These are phyloP conservation scores for Stachybotrys chlorohalonatus DNA, from an alignment of 2,329 filamentous ascomycete genomes.

Conservation along the genomic window DNA sequence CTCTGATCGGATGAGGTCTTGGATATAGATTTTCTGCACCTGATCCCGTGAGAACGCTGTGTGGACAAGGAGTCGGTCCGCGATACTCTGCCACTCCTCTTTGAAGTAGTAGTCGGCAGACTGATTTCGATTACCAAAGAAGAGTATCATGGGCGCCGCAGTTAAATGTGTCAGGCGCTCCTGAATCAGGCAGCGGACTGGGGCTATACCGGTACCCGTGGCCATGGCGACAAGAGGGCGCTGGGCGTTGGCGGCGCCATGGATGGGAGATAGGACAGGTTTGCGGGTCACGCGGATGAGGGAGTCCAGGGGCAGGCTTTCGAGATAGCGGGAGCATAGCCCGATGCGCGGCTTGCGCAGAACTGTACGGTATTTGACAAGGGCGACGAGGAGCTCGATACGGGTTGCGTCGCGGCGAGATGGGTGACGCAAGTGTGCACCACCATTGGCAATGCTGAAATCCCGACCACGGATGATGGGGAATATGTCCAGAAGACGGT, in stretches of 20 bases:
- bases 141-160: slow-evolving; percentile 45
- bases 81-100: slow-evolving; percentile 55
- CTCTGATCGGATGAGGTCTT: slow-evolving; percentile 41
- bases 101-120: slow-evolving; percentile 73
- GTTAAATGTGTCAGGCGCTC: slow-evolving; percentile 43
- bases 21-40: slow-evolving; percentile 44
- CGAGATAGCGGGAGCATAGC: slow-evolving; percentile 82
- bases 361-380: slow-evolving; percentile 86
- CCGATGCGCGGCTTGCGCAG: slow-evolving; percentile 77
- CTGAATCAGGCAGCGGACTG: slow-evolving; percentile 71
- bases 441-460: slow-evolving; percentile 84
- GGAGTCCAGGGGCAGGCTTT: slow-evolving; percentile 49
- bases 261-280: slow-evolving; percentile 34
- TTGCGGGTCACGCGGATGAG: slow-evolving; percentile 50
- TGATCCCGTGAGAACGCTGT: slow-evolving; percentile 42
- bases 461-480: slow-evolving; percentile 80
- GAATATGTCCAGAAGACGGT: slow-evolving; percentile 62
- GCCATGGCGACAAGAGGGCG: slow-evolving; percentile 68
- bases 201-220: slow-evolving; percentile 80
- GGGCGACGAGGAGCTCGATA: slow-evolving; percentile 70
- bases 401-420: slow-evolving; percentile 23
- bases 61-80: slow-evolving; percentile 20
- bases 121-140: slow-evolving; percentile 77
- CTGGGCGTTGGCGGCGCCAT: slow-evolving; percentile 23
- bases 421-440: slow-evolving; percentile 25